Conservation (phyloP, 1,139 yeast species). For the Neolecta irregularis region DNA sequence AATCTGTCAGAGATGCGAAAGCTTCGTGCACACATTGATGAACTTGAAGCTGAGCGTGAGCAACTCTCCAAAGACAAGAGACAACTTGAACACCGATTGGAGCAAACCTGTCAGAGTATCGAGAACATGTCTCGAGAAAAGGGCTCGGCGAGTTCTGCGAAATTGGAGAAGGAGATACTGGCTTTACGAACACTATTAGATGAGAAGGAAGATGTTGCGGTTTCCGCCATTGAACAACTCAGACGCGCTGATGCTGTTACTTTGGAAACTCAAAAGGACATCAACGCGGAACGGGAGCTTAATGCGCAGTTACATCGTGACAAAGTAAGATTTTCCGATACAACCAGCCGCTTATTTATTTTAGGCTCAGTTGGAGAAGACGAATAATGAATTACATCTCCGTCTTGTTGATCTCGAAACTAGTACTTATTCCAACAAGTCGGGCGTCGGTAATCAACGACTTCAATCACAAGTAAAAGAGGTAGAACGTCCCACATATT, state of each 20-base stretch:
- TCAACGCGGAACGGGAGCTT: slow-evolving; percentile 20
- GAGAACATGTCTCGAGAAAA: slow-evolving; percentile 16
- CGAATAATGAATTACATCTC: slow-evolving; percentile 22
- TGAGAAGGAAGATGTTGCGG: slow-evolving; percentile 16
- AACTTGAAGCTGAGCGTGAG: slow-evolving; percentile 24
- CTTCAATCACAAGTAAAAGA: slow-evolving; percentile 7
- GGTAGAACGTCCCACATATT: not conserved
- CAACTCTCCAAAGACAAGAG: slow-evolving; percentile 26
- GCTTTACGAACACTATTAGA: slow-evolving; percentile 12
- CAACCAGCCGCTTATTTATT: not conserved
- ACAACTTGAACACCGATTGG: slow-evolving; percentile 24
- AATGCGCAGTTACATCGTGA: slow-evolving; percentile 19
- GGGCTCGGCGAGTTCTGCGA: slow-evolving; percentile 4
- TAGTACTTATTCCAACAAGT: slow-evolving; percentile 5
- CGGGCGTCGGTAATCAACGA: slow-evolving; percentile 6
- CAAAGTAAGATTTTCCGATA: slow-evolving; percentile 13
- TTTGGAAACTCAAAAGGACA: slow-evolving; percentile 16
- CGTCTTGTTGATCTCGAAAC: slow-evolving; percentile 24
- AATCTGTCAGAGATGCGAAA: slow-evolving; percentile 24
- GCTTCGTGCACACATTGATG: slow-evolving; percentile 15
- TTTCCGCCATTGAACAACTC: slow-evolving; percentile 15
- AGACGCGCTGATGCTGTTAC: slow-evolving; percentile 13
- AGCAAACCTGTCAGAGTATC: slow-evolving; percentile 20
- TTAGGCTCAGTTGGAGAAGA: slow-evolving; percentile 18
- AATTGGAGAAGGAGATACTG: slow-evolving; percentile 9